Percentiles rank a stretch among this genome's conserved stretches.
phyloP scores from a whole-genome alignment of 345 rosid genomes.

The Excoecaria cochinchinensis region DNA sequence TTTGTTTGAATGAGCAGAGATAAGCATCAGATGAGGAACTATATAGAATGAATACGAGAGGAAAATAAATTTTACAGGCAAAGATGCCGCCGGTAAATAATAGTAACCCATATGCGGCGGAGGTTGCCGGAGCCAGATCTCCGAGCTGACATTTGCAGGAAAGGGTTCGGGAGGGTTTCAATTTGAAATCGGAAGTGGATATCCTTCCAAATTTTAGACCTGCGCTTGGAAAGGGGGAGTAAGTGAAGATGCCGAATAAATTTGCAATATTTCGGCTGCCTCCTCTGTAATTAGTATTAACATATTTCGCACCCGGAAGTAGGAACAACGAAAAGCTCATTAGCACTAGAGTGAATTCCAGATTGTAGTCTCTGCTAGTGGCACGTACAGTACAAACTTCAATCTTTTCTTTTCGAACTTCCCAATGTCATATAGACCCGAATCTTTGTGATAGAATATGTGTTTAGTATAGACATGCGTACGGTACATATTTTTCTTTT shows the following conservation, averaged over 20 bases:
- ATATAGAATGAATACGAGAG: neutral
- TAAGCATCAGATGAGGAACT: neutral
- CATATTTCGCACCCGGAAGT: neutral
- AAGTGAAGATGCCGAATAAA: neutral
- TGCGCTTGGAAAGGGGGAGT: neutral
- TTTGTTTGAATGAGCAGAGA: neutral
- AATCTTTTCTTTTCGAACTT: no score
- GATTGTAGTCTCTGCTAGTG: no score
- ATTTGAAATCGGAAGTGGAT: conserved; percentile 10
- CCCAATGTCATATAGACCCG: no score
- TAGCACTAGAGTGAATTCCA: no score
- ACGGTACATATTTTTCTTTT: no score
- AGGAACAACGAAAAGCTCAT: neutral
- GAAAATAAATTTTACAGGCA: conserved; percentile 48
- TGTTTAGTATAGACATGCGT: no score
- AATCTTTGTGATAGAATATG: no score
- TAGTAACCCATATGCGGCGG: conserved; percentile 65
- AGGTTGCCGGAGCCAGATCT: conserved; percentile 61
- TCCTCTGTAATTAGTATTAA: neutral
- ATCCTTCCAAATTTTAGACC: conserved; percentile 11
- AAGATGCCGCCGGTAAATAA: conserved; percentile 77
- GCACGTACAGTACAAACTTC: no score
- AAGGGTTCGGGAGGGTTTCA: conserved; percentile 13
- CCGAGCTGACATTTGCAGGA: conserved; percentile 54
- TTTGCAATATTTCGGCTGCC: neutral